Evolutionary conservation across 139 green algal genomes (phyloP).

Genomic region (Micractinium conductrix): DNA sequence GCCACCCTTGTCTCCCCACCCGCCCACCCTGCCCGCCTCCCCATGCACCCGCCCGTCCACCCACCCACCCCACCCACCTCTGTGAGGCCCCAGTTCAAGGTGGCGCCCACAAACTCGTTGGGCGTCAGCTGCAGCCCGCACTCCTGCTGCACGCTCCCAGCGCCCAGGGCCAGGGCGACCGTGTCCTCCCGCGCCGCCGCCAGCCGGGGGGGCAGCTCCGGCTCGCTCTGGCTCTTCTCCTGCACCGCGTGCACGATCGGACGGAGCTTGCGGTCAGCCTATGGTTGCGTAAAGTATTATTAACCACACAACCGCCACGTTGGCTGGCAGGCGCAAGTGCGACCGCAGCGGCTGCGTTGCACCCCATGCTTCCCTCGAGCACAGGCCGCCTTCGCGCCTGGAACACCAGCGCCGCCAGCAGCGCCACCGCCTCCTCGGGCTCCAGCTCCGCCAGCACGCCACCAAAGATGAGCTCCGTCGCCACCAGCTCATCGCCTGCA

Average conservation of each 20-base stretch:
- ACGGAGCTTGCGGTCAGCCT: no score
- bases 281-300: no score
- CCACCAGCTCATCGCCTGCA: slow-evolving; percentile 87
- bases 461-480: slow-evolving; percentile 91
- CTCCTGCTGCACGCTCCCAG: slow-evolving; percentile 70
- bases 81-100: slow-evolving; percentile 75
- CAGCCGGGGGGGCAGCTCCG: slow-evolving; percentile 65
- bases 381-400: slow-evolving; percentile 56
- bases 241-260: no score
- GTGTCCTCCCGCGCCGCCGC: slow-evolving; percentile 55
- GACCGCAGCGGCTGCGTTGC: no score
- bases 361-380: not conserved
- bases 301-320: no score
- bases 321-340: no score
- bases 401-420: slow-evolving; percentile 94
- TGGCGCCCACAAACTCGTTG: slow-evolving; percentile 71
- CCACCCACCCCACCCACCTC: slow-evolving; percentile 52
- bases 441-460: slow-evolving; percentile 80
- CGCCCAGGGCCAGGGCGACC: slow-evolving; percentile 53
- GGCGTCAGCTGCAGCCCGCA: slow-evolving; percentile 67
- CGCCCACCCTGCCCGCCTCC: no score
- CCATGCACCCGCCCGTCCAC: no score
- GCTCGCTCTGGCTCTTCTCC: slow-evolving; percentile 87
- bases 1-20: no score
- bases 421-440: slow-evolving; percentile 88